phyloP scores from a whole-genome alignment of 257 asterid species.

The Salvia miltiorrhiza region DNA sequence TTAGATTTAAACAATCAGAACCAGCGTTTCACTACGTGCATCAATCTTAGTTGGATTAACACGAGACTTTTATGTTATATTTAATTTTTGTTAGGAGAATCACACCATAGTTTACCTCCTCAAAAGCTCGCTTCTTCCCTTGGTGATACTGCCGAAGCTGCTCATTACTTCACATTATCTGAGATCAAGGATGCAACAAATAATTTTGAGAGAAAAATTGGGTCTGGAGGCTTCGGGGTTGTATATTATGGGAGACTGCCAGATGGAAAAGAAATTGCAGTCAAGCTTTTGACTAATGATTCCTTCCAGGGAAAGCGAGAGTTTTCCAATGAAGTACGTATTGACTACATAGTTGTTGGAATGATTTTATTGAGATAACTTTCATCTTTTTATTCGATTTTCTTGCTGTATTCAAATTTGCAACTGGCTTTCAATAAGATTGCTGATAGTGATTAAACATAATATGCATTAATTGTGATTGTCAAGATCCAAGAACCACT shows the following conservation, averaged over 20 bases:
- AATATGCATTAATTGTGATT: neutral
- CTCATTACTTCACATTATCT: slow-evolving; percentile 72
- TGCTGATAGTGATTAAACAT: neutral
- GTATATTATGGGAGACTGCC: slow-evolving; percentile 78
- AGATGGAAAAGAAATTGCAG: slow-evolving; percentile 95
- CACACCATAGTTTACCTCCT: slow-evolving; percentile 32
- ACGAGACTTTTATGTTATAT: slow-evolving; percentile 1
- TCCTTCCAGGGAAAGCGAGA: slow-evolving; percentile 95
- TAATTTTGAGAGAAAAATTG: slow-evolving; percentile 72
- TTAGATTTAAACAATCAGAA: slow-evolving; percentile 24
- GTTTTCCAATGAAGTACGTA: slow-evolving; percentile 86
- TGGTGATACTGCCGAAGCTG: slow-evolving; percentile 68
- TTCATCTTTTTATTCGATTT: neutral
- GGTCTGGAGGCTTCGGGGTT: slow-evolving; percentile 95
- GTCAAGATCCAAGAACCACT: neutral
- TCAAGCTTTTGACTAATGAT: slow-evolving; percentile 76
- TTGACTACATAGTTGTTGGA: slow-evolving; percentile 5
- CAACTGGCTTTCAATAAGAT: neutral
- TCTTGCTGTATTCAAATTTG: neutral
- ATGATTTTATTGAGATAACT: neutral
- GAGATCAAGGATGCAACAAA: slow-evolving; percentile 84
- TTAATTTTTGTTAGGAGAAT: slow-evolving; percentile 35
- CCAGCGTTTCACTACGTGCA: neutral
- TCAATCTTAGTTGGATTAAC: slow-evolving; percentile 17
- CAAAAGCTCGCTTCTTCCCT: slow-evolving; percentile 52